These are phyloP conservation scores for Cutaneotrichosporon sp. DNA, from an alignment of 1,284 basidiomycete genomes.

Conservation along the genomic window DNA sequence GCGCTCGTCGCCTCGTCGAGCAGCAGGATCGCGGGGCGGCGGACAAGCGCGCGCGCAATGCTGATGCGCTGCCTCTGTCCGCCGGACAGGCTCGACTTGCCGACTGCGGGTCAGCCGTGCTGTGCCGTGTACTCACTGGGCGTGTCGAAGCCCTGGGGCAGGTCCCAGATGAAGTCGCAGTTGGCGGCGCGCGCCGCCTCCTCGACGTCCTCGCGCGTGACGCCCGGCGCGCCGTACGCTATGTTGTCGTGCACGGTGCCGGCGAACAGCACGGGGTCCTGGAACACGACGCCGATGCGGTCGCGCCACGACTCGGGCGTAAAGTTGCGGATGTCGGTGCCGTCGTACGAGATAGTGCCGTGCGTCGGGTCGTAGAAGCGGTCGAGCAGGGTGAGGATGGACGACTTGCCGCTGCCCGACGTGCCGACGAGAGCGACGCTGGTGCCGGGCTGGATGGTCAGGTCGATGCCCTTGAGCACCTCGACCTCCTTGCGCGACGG, in stretches of 20 bases:
- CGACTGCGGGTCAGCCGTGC: constrained; percentile 34
- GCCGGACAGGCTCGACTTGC: constrained; percentile 54
- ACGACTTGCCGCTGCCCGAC: constrained; percentile 89
- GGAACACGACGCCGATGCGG: constrained; percentile 84
- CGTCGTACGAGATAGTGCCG: constrained; percentile 81
- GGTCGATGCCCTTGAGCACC: constrained; percentile 74
- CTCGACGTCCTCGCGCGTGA: constrained; percentile 79
- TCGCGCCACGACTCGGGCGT: constrained; percentile 80
- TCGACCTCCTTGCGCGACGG: constrained; percentile 75
- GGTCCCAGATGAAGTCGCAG: constrained; percentile 91
- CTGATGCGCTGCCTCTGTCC: constrained; percentile 58
- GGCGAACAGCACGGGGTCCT: constrained; percentile 61
- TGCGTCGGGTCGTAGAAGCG: constrained; percentile 89
- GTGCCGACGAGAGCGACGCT: constrained; percentile 90
- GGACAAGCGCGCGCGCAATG: constrained; percentile 57
- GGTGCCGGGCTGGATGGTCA: constrained; percentile 77
- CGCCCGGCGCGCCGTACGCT: constrained; percentile 75
- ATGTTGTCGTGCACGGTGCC: constrained; percentile 93
- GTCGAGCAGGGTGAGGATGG: constrained; percentile 81
- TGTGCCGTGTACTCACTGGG: constrained; percentile 58
- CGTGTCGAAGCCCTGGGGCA: constrained; percentile 83
- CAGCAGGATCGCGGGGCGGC: constrained; percentile 56
- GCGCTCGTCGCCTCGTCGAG: constrained; percentile 62
- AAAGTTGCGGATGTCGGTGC: constrained; percentile 83
- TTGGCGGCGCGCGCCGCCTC: constrained; percentile 86